Percentiles rank a stretch among this genome's conserved stretches.
phyloP scores from a whole-genome alignment of 768 basidiomycete species.

The Rhizopogon rudus region DNA sequence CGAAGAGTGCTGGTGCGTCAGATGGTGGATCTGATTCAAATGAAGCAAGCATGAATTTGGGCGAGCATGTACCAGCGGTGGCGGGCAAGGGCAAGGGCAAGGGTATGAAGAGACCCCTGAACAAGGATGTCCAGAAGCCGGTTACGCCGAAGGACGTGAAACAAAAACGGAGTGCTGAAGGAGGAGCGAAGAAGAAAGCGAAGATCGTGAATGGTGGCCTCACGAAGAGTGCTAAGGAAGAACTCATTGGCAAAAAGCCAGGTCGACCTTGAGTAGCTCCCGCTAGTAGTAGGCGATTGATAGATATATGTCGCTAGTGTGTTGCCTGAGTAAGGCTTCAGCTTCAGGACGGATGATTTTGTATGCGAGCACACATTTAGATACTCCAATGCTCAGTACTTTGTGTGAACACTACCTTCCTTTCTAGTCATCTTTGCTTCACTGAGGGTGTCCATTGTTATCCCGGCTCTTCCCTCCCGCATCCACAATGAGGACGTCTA shows the following conservation, averaged over 20 bases:
- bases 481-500: constrained; percentile 31
- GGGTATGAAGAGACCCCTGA: constrained; percentile 4
- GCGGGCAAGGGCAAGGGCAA: neutral
- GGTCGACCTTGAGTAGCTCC: constrained; percentile 21
- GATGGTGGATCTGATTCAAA: neutral
- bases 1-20: constrained; percentile 35
- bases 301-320: neutral
- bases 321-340: no score
- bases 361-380: neutral
- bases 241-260: constrained; percentile 49
- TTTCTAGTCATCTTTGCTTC: constrained; percentile 12
- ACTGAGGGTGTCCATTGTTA: neutral
- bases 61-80: neutral
- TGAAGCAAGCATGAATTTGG: neutral
- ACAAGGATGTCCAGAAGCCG: constrained; percentile 22
- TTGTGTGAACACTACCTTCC: constrained; percentile 20
- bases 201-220: constrained; percentile 31
- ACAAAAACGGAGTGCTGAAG: constrained; percentile 40
- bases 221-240: constrained; percentile 50
- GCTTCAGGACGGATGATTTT: no score
- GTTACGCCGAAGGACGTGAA: constrained; percentile 45
- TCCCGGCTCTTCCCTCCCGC: constrained; percentile 4
- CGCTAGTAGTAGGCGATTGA: neutral
- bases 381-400: neutral
- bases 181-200: constrained; percentile 58